A percentile compares a stretch with the other conserved stretches of the same genome.
phyloP scores from a whole-genome alignment of 75 land plant species.

The Picea sitchensis region DNA sequence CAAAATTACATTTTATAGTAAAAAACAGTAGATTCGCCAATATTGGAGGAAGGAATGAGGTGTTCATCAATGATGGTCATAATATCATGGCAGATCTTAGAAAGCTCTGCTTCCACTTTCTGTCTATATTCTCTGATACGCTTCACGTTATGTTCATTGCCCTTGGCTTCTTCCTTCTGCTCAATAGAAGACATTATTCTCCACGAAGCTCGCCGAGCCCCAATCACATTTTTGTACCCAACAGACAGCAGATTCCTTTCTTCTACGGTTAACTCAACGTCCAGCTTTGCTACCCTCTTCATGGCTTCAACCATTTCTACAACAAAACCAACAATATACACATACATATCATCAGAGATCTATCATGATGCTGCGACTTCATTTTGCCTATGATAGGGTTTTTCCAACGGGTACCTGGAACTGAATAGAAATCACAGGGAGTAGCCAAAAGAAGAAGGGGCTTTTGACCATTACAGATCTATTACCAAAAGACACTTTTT shows the following conservation, averaged over 20 bases:
- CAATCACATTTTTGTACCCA: conserved; percentile 69
- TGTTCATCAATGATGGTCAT: conserved; percentile 66
- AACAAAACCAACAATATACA: not conserved
- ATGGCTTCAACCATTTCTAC: conserved; percentile 47
- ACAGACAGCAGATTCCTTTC: conserved; percentile 63
- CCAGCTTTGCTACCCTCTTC: conserved; percentile 64
- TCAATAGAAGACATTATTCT: conserved; percentile 66
- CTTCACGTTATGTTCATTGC: conserved; percentile 53
- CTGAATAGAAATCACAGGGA: too few species aligned
- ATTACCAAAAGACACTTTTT: not conserved
- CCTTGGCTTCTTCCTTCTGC: conserved; percentile 68
- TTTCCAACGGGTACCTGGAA: too few species aligned
- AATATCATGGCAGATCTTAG: conserved; percentile 49
- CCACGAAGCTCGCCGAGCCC: conserved; percentile 66
- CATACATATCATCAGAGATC: not conserved
- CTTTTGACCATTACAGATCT: not conserved
- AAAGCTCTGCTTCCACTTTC: conserved; percentile 59
- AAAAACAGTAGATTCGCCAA: conserved; percentile 67
- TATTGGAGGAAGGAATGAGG: conserved; percentile 53
- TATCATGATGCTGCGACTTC: too few species aligned
- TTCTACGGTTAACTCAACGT: conserved; percentile 64
- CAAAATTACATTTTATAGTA: conserved; percentile 71
- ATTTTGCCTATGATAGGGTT: too few species aligned
- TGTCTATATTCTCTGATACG: conserved; percentile 56
- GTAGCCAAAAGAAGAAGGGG: not conserved